Evolutionary conservation across 305 asterid species (phyloP).

Genomic region (Fraxinus dipetala): DNA sequence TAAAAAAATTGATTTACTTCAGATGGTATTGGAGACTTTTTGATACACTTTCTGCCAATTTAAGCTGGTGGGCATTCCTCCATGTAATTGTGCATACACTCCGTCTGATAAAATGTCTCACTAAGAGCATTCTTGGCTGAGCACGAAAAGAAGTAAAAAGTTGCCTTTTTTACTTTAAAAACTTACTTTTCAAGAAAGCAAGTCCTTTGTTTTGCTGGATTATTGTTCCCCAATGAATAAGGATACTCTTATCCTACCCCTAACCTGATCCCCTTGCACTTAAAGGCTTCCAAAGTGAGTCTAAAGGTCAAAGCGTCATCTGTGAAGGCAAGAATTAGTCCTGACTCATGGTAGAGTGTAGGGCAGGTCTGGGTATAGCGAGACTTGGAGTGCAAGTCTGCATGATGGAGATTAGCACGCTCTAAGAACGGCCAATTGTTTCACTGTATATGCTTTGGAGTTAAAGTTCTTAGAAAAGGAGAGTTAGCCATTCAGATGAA

Average conservation of each 20-base stretch:
- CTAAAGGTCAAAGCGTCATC: background rate
- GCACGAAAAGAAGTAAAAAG: background rate
- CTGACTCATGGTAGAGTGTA: background rate
- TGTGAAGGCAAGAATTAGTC: background rate
- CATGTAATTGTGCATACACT: background rate
- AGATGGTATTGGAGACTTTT: background rate
- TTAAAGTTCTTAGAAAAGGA: background rate
- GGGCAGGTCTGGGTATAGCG: background rate
- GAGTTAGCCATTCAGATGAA: background rate
- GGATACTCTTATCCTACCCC: background rate
- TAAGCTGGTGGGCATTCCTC: background rate
- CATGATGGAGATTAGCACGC: background rate
- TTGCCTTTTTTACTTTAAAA: background rate
- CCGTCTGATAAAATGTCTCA: background rate
- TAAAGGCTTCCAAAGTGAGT: background rate
- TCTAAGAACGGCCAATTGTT: background rate
- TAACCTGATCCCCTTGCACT: background rate
- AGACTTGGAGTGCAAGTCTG: background rate
- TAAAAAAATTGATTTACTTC: background rate
- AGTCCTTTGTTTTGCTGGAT: background rate
- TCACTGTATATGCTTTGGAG: background rate
- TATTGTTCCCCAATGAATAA: background rate
- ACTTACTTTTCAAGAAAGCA: background rate
- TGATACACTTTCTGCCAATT: background rate
- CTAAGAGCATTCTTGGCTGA: background rate